phyloP scores from a whole-genome alignment of 495 filamentous ascomycete genomes.

The Opeltia flavorubescens region DNA sequence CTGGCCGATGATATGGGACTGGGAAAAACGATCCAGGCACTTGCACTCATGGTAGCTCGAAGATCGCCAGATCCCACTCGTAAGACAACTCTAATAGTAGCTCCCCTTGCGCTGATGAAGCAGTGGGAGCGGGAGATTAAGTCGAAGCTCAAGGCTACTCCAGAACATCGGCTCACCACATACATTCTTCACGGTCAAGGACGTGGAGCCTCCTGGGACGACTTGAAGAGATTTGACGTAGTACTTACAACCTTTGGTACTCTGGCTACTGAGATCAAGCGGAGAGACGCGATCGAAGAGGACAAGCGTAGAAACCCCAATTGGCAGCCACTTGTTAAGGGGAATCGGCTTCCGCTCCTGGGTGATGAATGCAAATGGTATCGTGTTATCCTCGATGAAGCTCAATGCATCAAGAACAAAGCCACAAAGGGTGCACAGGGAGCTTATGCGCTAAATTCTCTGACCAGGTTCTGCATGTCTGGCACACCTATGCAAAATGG shows the following conservation, averaged over 20 bases:
- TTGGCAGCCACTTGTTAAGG: constrained; percentile 14
- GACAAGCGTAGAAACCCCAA: constrained; percentile 18
- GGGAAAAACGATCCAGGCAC: constrained; percentile 83
- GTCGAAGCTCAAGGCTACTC: constrained; percentile 47
- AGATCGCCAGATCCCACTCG: constrained; percentile 44
- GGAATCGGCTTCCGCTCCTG: constrained; percentile 40
- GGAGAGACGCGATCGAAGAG: constrained; percentile 30
- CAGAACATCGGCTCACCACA: constrained; percentile 42
- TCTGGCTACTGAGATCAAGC: constrained; percentile 53
- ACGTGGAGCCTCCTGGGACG: constrained; percentile 39
- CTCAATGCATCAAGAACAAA: constrained; percentile 87
- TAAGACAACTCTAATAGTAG: constrained; percentile 79
- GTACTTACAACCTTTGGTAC: constrained; percentile 87
- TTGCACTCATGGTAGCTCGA: constrained; percentile 69
- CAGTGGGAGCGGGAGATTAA: constrained; percentile 86
- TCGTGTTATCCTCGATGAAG: constrained; percentile 82
- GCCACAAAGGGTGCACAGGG: constrained; percentile 51
- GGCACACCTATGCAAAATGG: constrained; percentile 94
- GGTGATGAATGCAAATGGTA: constrained; percentile 57
- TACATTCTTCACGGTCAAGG: constrained; percentile 52
- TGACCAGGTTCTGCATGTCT: constrained; percentile 70
- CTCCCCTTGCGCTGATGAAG: constrained; percentile 70
- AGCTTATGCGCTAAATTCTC: constrained; percentile 44
- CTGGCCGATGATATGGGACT: constrained; percentile 85
- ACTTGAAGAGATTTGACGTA: constrained; percentile 59